Base-by-base conservation (phyloP, 176 grass and related monocot genomes). In the Luzula sylvatica region DNA sequence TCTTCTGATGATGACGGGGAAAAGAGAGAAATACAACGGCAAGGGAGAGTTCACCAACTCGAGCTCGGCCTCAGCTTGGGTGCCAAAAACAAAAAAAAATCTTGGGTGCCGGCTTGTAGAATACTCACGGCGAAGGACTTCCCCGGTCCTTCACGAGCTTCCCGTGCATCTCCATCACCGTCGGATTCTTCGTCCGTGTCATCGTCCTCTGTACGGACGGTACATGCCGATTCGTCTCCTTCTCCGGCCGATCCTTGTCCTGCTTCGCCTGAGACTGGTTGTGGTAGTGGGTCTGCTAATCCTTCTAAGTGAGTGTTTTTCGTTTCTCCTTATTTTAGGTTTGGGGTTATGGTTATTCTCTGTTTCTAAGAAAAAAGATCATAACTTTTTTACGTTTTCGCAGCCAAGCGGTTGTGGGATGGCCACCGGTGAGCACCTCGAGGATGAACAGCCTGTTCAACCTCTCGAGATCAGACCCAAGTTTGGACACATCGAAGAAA, bases 361-460 rank as follows among this genome's bases (percentile, higher is more conserved):
- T 46, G 14, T 2, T 50, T 49, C 13, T 29, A 26, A 26, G 9
- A 35, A 4, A 35, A 35, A 35, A 7, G 20, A 30, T 70, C 3
- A 28, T 17, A 26, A 8, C 7, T 40, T 4, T 16, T 26, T 62
- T 26, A 16, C 16, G 19, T 61, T 55, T 26, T 27, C 69, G 56
- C 57, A 78, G 58, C 69, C 74, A 65, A 28, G 21, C 29, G 8
- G 74, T 70, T 38, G 74, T 78, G 40, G 74, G 74, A 50, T 78
- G 74, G 74, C 74, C 74, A 23, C 74, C 74, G 12, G 49, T 78
- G 42, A 78, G 49, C 32, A 48, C 66, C 26, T 70, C 70, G 41
- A 68, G 74, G 58, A 70, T 77, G 66, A 77, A 70, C 65, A 77
- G 42, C 56, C 55, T 77, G 43, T 70, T 77, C 58, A 77, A 70